phyloP scores from a whole-genome alignment of 1,284 basidiomycete genomes.

The Meripilus lineatus region DNA sequence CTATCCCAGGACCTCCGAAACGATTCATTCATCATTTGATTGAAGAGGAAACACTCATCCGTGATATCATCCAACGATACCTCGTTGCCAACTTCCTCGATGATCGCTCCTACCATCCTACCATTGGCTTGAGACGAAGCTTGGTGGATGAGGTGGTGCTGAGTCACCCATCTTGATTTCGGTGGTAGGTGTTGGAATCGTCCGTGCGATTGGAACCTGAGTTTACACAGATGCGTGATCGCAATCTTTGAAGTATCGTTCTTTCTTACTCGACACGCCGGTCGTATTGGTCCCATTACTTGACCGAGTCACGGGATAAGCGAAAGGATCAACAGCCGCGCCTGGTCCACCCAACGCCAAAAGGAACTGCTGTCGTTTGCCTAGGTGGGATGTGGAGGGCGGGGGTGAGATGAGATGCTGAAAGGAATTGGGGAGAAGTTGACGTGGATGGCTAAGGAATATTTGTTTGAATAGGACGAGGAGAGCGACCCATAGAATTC shows the following conservation, averaged over 20 bases:
- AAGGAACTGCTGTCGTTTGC: slow-evolving; percentile 39
- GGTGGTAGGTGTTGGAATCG: too few relatives aligned
- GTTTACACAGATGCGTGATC: slow-evolving; percentile 38
- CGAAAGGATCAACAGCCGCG: slow-evolving; percentile 40
- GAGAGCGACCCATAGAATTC: slow-evolving; percentile 29
- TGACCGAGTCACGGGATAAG: slow-evolving; percentile 46
- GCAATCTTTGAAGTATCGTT: slow-evolving; percentile 44
- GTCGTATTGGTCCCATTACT: slow-evolving; percentile 35
- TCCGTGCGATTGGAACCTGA: slow-evolving; percentile 20
- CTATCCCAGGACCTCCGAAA: too few relatives aligned
- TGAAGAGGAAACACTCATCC: too few relatives aligned
- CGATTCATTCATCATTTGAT: too few relatives aligned
- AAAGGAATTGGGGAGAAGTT: slow-evolving; percentile 37
- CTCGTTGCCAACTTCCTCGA: too few relatives aligned
- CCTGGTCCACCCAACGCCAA: slow-evolving; percentile 47
- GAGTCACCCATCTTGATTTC: too few relatives aligned
- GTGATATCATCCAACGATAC: too few relatives aligned
- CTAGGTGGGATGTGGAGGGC: slow-evolving; percentile 40
- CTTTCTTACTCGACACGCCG: slow-evolving; percentile 41
- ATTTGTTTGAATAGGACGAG: too few relatives aligned
- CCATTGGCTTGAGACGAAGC: too few relatives aligned
- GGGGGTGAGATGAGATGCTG: slow-evolving; percentile 30
- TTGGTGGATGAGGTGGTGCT: too few relatives aligned
- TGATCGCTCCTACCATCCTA: too few relatives aligned
- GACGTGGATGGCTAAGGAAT: too few relatives aligned